These are phyloP conservation scores for Cutaneotrichosporon mucoides DNA, from an alignment of 1,284 basidiomycete species.

Conservation along the genomic window DNA sequence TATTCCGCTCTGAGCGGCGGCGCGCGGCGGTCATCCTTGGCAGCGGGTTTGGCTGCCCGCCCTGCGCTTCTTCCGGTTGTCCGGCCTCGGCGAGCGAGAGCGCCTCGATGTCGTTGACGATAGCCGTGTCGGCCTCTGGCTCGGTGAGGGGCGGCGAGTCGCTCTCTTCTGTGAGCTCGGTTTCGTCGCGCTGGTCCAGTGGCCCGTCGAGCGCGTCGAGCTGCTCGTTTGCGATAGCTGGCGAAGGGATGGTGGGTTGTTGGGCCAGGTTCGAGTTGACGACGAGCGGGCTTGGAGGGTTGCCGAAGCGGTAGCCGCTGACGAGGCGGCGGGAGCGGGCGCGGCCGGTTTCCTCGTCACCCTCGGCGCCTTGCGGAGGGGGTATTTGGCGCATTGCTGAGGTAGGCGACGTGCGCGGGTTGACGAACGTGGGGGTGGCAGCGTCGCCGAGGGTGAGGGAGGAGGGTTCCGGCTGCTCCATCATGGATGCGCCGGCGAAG, in stretches of 20 bases:
- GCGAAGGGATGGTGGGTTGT: too few relatives aligned
- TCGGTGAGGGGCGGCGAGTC: slow-evolving; percentile 34
- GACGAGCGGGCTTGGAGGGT: slow-evolving; percentile 30
- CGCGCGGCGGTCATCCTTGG: neutral
- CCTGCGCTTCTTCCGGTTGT: too few relatives aligned
- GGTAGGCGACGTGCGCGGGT: too few relatives aligned
- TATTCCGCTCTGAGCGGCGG: slow-evolving; percentile 8
- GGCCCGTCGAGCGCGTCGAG: neutral
- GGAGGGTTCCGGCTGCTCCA: slow-evolving; percentile 32
- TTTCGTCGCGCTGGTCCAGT: neutral
- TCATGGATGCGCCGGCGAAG: slow-evolving; percentile 30
- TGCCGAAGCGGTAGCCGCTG: slow-evolving; percentile 46
- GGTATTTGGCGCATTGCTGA: neutral
- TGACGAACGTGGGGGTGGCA: neutral
- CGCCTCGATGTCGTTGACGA: neutral
- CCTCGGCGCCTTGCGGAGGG: neutral
- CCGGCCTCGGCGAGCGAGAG: neutral
- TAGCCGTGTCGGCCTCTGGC: slow-evolving; percentile 9
- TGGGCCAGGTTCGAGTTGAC: neutral
- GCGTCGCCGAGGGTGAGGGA: slow-evolving; percentile 29
- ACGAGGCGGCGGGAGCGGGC: slow-evolving; percentile 39
- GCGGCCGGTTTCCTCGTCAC: slow-evolving; percentile 33
- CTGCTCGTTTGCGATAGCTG: too few relatives aligned
- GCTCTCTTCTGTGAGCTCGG: slow-evolving; percentile 5
- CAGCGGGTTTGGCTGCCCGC: too few relatives aligned